Percentiles rank a stretch among this genome's conserved stretches.
phyloP scores from a whole-genome alignment of 139 green algal genomes.

The Micractinium conductrix region DNA sequence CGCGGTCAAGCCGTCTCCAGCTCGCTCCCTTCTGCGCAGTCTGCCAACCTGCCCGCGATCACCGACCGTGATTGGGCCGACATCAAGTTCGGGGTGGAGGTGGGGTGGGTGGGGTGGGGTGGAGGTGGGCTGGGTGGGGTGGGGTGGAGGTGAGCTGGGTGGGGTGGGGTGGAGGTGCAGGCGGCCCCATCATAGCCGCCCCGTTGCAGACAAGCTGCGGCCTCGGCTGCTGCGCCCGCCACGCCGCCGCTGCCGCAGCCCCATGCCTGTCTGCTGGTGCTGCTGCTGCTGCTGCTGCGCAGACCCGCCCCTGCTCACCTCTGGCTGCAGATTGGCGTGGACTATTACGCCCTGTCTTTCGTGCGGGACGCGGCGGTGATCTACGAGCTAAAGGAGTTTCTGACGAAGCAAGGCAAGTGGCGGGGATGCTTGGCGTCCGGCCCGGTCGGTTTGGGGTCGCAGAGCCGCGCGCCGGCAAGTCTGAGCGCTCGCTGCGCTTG shows the following conservation, averaged over 20 bases:
- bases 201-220: too few relatives aligned
- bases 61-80: slow-evolving; percentile 87
- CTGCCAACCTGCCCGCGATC: slow-evolving; percentile 81
- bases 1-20: too few relatives aligned
- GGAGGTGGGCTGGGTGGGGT: too few relatives aligned
- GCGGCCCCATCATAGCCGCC: too few relatives aligned
- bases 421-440: too few relatives aligned
- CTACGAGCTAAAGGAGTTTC: slow-evolving; percentile 75
- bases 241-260: too few relatives aligned
- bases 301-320: background rate
- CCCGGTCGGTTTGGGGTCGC: too few relatives aligned
- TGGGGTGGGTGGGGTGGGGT: slow-evolving; percentile 46
- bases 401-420: too few relatives aligned
- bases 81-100: slow-evolving; percentile 72
- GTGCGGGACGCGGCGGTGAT: slow-evolving; percentile 73
- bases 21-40: too few relatives aligned
- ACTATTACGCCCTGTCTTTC: slow-evolving; percentile 88
- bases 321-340: slow-evolving; percentile 65
- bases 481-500: too few relatives aligned
- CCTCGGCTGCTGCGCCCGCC: too few relatives aligned
- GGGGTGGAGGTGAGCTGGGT: background rate
- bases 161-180: background rate
- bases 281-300: background rate
- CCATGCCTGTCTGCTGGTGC: background rate
- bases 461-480: too few relatives aligned